Evolutionary conservation across 768 basidiomycete genomes (phyloP).

Genomic region (Termitomyces sp.): DNA sequence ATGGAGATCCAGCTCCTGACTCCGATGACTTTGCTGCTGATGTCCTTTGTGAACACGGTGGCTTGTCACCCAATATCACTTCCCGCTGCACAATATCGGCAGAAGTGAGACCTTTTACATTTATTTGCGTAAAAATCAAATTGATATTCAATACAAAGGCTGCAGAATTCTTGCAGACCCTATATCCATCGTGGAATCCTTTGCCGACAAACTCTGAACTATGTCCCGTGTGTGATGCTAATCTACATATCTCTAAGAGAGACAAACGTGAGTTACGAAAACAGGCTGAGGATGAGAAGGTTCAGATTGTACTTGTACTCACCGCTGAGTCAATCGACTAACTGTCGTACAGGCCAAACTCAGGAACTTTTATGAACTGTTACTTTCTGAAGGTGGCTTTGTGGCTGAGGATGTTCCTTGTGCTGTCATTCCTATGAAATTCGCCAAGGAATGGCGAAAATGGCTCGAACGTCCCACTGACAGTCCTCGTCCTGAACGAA

Average conservation of each 20-base stretch:
- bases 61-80: constrained; percentile 46
- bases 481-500: constrained; percentile 45
- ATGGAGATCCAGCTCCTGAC: constrained; percentile 66
- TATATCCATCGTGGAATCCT: constrained; percentile 67
- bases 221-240: constrained; percentile 61
- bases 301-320: constrained; percentile 18
- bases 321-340: not conserved
- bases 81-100: constrained; percentile 57
- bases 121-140: not conserved
- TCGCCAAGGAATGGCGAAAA: constrained; percentile 60
- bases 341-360: constrained; percentile 46
- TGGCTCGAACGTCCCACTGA: constrained; percentile 62
- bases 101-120: constrained; percentile 34
- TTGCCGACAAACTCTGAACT: constrained; percentile 40
- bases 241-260: constrained; percentile 48
- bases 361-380: constrained; percentile 54
- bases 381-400: constrained; percentile 33
- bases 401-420: constrained; percentile 44
- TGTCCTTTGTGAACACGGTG: constrained; percentile 69
- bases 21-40: constrained; percentile 47
- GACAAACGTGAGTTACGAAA: constrained; percentile 58
- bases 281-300: constrained; percentile 78
- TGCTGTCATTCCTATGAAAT: constrained; percentile 55
- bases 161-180: constrained; percentile 39
- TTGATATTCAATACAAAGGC: constrained; percentile 36